Percentiles rank a stretch among this genome's conserved stretches.
Evolutionary conservation across 2,329 filamentous ascomycete genomes (phyloP).

Genomic region (Alternaria incomplexa): DNA sequence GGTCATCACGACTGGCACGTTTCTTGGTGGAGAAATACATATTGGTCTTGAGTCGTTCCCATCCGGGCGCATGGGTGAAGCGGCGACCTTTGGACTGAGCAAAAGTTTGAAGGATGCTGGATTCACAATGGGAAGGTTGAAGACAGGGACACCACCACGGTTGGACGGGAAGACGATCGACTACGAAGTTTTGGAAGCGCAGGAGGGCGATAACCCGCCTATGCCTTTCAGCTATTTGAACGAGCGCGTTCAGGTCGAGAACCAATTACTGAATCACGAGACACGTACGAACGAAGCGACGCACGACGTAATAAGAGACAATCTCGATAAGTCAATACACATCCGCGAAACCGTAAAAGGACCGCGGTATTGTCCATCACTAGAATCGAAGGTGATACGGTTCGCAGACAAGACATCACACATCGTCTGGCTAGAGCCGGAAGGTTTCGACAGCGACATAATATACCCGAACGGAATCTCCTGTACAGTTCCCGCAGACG

Average conservation of each 20-base stretch:
- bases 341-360: slow-evolving; percentile 95
- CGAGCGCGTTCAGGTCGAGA: slow-evolving; percentile 73
- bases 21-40: slow-evolving; percentile 94
- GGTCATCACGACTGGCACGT: slow-evolving; percentile 95
- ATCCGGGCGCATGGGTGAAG: slow-evolving; percentile 90
- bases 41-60: slow-evolving; percentile 86
- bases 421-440: slow-evolving; percentile 95
- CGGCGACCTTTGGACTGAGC: slow-evolving; percentile 89
- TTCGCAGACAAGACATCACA: slow-evolving; percentile 82
- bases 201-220: slow-evolving; percentile 84
- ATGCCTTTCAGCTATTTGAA: slow-evolving; percentile 92
- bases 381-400: slow-evolving; percentile 91
- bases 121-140: slow-evolving; percentile 86
- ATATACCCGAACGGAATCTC: slow-evolving; percentile 97
- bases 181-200: slow-evolving; percentile 72
- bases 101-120: slow-evolving; percentile 88
- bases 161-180: slow-evolving; percentile 83
- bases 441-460: slow-evolving; percentile 87
- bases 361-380: slow-evolving; percentile 91
- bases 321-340: slow-evolving; percentile 95
- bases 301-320: slow-evolving; percentile 83
- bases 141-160: slow-evolving; percentile 93
- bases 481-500: slow-evolving; percentile 92
- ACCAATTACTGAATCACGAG: slow-evolving; percentile 84
- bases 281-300: slow-evolving; percentile 85